Base-by-base conservation (phyloP, 768 basidiomycete genomes). In the Lactarius pseudohatsudake region DNA sequence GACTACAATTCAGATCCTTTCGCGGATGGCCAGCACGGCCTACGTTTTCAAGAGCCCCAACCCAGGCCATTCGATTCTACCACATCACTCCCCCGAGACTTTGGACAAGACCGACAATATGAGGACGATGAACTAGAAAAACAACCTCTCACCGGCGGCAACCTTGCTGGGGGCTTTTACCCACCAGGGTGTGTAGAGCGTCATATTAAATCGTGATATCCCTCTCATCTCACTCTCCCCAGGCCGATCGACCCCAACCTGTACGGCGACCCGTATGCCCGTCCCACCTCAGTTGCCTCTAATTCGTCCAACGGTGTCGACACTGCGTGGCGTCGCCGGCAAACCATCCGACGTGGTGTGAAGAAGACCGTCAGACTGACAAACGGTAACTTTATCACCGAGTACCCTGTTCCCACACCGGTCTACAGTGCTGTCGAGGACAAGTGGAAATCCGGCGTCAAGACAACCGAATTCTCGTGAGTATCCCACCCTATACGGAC, bases 301-400 rank as follows among this genome's bases (percentile, higher is more conserved):
- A 73, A 75, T 34, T 81, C 67, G 0, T 76, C 77, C 26, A 71
- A 62, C n/a, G 26, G 77, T 62, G 75, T 75, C 9, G 78, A 80
- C 36, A 72, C 75, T 6, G 76, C 76, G 41, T 86, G 85, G 85
- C 78, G 83, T 69, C 86, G 91, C 65, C 88, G 94, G 63, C 94
- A 96, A 77, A 94, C 91, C 38, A 91, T 95, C 78, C 92, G 92
- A 75, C 91, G 94, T 61, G 89, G 93, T 66, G 92, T 94, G 28
- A 96, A 94, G n/a, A 90, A 92, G 72, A 92, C 90, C 75, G 91
- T 98, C 80, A 91, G 92, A 76, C 87, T 98, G 70, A 96, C 94
- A 10, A 84, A 94, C 58, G 96, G 96, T 65, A 91, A 96, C 73
- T 96, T 94, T 78, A 91, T 96, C 77, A 84, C 87, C 38, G 95